These are phyloP conservation scores for Blepharisma japonicum DNA, from an alignment of 73 alveolate species.

Conservation along the genomic window DNA sequence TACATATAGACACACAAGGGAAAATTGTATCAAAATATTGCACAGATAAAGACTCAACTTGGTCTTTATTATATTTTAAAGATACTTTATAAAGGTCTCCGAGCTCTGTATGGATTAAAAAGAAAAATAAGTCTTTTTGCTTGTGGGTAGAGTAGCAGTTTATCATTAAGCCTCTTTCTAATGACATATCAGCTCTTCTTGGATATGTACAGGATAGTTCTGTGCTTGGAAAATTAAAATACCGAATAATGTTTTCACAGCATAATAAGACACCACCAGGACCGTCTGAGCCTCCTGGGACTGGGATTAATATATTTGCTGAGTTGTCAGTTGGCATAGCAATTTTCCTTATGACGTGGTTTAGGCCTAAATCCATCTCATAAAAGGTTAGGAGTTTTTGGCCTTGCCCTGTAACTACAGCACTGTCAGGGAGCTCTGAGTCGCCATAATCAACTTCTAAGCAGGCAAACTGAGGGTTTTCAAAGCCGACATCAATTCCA, in stretches of 20 bases:
- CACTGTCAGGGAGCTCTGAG: conserved; percentile 74
- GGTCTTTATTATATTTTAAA: conserved; percentile 51
- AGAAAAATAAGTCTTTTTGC: conserved; percentile 81
- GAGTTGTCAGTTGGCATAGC: conserved; percentile 89
- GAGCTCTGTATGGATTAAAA: conserved; percentile 89
- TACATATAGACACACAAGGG: conserved; percentile 82
- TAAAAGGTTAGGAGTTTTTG: conserved; percentile 88
- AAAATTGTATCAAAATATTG: conserved; percentile 93
- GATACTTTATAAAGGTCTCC: conserved; percentile 95
- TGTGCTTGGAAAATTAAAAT: not conserved
- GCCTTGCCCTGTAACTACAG: conserved; percentile 71
- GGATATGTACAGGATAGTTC: not conserved
- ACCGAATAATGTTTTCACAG: conserved; percentile 51
- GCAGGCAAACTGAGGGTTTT: conserved; percentile 97
- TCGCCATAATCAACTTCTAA: conserved; percentile 98
- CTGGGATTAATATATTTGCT: conserved; percentile 93
- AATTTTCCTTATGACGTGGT: conserved; percentile 91
- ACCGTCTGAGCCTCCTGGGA: conserved; percentile 96
- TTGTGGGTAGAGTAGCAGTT: conserved; percentile 39
- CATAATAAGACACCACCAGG: conserved; percentile 93
- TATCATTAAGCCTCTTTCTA: conserved; percentile 27
- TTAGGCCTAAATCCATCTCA: conserved; percentile 99
- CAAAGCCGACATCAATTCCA: conserved; percentile 99
- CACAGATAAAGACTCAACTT: conserved; percentile 74
- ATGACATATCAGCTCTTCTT: conserved; percentile 25